phyloP scores from a whole-genome alignment of 2,329 filamentous ascomycete species.

The Delphinella strobiligena region DNA sequence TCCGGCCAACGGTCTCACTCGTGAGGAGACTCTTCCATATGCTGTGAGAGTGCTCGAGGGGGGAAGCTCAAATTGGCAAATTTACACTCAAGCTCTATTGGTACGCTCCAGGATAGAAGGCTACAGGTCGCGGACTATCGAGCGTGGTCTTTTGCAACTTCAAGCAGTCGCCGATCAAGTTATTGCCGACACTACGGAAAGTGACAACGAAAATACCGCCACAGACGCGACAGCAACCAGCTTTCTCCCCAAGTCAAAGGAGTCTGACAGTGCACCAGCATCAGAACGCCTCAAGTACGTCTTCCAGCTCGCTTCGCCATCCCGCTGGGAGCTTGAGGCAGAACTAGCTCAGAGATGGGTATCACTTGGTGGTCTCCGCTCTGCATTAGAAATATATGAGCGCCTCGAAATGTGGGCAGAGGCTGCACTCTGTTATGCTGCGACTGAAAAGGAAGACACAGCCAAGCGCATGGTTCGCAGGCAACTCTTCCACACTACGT shows the following conservation, averaged over 20 bases:
- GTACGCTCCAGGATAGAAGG: constrained; percentile 84
- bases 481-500: constrained; percentile 61
- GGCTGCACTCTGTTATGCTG: constrained; percentile 77
- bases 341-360: constrained; percentile 93
- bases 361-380: constrained; percentile 70
- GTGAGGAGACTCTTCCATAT: constrained; percentile 89
- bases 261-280: constrained; percentile 65
- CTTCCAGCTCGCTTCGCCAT: constrained; percentile 70
- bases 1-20: constrained; percentile 70
- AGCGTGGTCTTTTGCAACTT: constrained; percentile 80
- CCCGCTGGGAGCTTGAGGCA: constrained; percentile 86
- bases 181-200: constrained; percentile 64
- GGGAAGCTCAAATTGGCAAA: constrained; percentile 91
- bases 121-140: constrained; percentile 74
- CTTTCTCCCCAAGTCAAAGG: constrained; percentile 68
- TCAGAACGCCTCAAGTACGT: constrained; percentile 70
- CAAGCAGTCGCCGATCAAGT: constrained; percentile 94
- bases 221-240: constrained; percentile 46
- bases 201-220: constrained; percentile 11
- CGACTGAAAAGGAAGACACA: constrained; percentile 69
- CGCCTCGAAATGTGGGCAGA: constrained; percentile 89
- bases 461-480: constrained; percentile 64
- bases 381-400: constrained; percentile 92
- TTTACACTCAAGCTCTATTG: constrained; percentile 87
- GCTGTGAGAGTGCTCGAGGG: constrained; percentile 78